A percentile compares a stretch with the other conserved stretches of the same genome.
These are phyloP conservation scores for Fusarium sp. DNA, from an alignment of 2,329 filamentous ascomycete genomes.

Conservation along the genomic window DNA sequence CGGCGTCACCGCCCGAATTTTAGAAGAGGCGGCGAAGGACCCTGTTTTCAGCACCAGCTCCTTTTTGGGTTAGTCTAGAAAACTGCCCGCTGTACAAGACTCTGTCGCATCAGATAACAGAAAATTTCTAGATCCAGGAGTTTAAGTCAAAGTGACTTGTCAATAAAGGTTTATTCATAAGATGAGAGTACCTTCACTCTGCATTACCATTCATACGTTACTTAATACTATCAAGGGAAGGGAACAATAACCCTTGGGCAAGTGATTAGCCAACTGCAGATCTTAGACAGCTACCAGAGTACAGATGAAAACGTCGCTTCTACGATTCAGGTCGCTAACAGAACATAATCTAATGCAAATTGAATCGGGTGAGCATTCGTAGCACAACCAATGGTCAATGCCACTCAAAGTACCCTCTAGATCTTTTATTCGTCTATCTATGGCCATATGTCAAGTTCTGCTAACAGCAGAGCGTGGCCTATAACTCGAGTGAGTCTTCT, in stretches of 20 bases:
- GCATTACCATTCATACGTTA: not conserved
- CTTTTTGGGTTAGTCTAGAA: conserved; percentile 24
- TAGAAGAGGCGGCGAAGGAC: conserved; percentile 23
- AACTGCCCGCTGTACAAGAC: not conserved
- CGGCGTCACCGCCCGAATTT: conserved; percentile 47
- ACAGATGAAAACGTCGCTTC: not conserved
- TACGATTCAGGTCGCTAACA: not conserved
- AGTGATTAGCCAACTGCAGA: not conserved
- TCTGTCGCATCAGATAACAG: not conserved
- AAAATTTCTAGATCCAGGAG: not conserved
- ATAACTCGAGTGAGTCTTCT: conserved; percentile 46
- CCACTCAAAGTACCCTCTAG: not conserved
- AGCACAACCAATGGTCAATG: not conserved
- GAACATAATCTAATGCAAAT: not conserved
- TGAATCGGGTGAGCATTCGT: not conserved
- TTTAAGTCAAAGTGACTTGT: not conserved
- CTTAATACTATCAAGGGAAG: not conserved
- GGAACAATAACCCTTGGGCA: not conserved
- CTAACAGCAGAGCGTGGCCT: conserved; percentile 26
- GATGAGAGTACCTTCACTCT: not conserved
- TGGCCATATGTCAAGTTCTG: conserved; percentile 36
- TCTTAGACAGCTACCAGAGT: not conserved
- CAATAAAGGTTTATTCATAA: not conserved
- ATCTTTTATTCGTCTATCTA: conserved; percentile 36
- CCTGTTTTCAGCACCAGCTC: conserved; percentile 35